phyloP scores from a whole-genome alignment of 352 stramenopile genomes.

The Globisporangium iwayamae region DNA sequence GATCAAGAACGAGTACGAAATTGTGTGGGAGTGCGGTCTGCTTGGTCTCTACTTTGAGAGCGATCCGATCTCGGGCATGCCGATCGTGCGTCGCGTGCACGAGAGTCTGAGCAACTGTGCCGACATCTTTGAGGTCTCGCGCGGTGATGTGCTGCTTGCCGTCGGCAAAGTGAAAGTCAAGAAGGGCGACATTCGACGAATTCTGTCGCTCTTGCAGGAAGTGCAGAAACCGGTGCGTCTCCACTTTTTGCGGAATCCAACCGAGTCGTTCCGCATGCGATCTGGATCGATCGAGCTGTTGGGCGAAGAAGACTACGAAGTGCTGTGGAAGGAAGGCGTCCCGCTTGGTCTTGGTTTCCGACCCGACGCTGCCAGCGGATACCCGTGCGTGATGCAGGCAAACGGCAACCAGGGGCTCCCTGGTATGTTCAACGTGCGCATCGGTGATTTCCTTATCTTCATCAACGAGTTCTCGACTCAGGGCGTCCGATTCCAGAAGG shows the following conservation, averaged over 20 bases:
- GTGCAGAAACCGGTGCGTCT: constrained; percentile 80
- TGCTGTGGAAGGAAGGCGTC: constrained; percentile 83
- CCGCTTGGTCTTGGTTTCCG: constrained; percentile 80
- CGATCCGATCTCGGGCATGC: constrained; percentile 74
- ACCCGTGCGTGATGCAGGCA: constrained; percentile 70
- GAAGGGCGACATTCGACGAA: constrained; percentile 78
- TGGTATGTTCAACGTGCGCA: constrained; percentile 85
- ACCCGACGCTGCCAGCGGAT: constrained; percentile 68
- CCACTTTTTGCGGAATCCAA: constrained; percentile 70
- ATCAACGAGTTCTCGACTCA: constrained; percentile 87
- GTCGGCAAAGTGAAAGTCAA: constrained; percentile 75
- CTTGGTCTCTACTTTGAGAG: constrained; percentile 85
- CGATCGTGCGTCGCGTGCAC: constrained; percentile 83
- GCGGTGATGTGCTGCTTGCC: constrained; percentile 72
- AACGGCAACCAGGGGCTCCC: constrained; percentile 76
- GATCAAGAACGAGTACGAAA: constrained; percentile 80
- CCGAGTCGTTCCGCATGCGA: constrained; percentile 62
- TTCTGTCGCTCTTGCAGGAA: constrained; percentile 72
- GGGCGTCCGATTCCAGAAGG: constrained; percentile 80
- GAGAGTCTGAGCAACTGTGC: constrained; percentile 85
- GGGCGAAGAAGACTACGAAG: constrained; percentile 84
- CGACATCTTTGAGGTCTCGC: constrained; percentile 81
- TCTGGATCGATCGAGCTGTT: constrained; percentile 69
- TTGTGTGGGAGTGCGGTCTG: constrained; percentile 84
- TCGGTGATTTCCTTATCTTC: constrained; percentile 75